These are phyloP conservation scores for Xerocomus nothofagi DNA, from an alignment of 1,284 basidiomycete species.

Conservation along the genomic window DNA sequence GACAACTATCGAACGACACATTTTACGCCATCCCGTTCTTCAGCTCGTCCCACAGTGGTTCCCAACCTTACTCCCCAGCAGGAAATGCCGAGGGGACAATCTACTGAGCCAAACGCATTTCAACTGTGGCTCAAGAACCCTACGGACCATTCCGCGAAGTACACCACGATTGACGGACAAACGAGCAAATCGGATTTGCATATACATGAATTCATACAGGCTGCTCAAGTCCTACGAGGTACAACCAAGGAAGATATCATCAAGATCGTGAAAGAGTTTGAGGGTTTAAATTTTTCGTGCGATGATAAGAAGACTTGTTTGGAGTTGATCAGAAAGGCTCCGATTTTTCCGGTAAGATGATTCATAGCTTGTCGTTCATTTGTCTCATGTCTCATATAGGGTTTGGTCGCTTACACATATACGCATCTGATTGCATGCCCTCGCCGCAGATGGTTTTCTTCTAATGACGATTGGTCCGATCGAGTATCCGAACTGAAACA, in stretches of 20 bases:
- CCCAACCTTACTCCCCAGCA: not conserved
- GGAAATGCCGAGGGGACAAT: not conserved
- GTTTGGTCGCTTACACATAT: conserved; percentile 28
- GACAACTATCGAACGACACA: not conserved
- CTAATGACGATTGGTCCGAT: conserved; percentile 13
- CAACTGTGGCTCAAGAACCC: conserved; percentile 15
- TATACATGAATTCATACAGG: not conserved
- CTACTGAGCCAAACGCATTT: conserved; percentile 14
- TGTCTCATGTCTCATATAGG: conserved; percentile 20
- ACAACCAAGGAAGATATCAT: conserved; percentile 16
- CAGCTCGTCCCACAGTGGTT: not conserved
- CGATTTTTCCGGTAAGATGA: conserved; percentile 27
- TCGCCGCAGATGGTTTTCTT: conserved; percentile 6
- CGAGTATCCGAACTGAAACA: conserved; percentile 11
- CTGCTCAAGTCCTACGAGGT: conserved; percentile 14
- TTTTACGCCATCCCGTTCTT: not conserved
- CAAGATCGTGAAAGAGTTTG: conserved; percentile 19
- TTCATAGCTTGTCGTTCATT: not conserved
- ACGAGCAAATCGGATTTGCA: not conserved
- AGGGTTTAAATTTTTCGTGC: conserved; percentile 4
- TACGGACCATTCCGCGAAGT: not conserved
- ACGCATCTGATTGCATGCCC: conserved; percentile 24
- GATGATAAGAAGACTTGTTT: conserved; percentile 13
- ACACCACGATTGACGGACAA: conserved; percentile 26
- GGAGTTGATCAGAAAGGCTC: conserved; percentile 14